Evolutionary conservation across 1,284 basidiomycete genomes (phyloP).

Genomic region (Malassezia cuniculi): DNA sequence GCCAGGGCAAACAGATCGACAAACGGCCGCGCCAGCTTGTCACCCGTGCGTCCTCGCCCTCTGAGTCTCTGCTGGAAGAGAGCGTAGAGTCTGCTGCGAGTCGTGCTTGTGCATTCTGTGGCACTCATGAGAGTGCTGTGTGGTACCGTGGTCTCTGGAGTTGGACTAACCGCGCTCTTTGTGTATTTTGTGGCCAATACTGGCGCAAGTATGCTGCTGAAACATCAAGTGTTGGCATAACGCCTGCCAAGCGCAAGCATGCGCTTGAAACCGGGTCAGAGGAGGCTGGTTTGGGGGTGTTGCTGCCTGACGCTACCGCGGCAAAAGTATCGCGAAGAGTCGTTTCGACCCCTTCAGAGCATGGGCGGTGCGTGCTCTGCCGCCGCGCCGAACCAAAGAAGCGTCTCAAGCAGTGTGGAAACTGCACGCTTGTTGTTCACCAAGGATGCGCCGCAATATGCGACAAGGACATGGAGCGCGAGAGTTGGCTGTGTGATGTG

Average conservation of each 20-base stretch:
- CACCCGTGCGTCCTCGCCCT: too few species aligned
- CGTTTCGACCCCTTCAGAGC: not conserved
- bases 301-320: constrained; percentile 1
- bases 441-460: constrained; percentile 36
- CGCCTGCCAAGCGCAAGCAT: constrained; percentile 20
- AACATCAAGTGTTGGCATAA: constrained; percentile 16
- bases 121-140: constrained; percentile 21
- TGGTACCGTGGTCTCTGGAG: constrained; percentile 39
- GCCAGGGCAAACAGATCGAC: not conserved
- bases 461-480: constrained; percentile 22
- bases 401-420: constrained; percentile 29
- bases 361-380: constrained; percentile 31
- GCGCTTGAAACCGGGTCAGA: constrained; percentile 35
- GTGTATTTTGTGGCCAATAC: constrained; percentile 37
- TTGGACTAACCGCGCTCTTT: constrained; percentile 30
- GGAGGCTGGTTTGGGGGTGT: constrained; percentile 14
- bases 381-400: constrained; percentile 34
- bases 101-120: constrained; percentile 30
- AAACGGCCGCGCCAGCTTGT: not conserved
- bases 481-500: constrained; percentile 34
- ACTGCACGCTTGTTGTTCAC: constrained; percentile 37
- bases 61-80: constrained; percentile 1
- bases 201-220: constrained; percentile 45
- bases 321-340: not conserved
- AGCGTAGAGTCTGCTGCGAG: not conserved